These are phyloP conservation scores for Chaetomium cochliodes DNA, from an alignment of 495 filamentous ascomycete genomes.

Conservation along the genomic window DNA sequence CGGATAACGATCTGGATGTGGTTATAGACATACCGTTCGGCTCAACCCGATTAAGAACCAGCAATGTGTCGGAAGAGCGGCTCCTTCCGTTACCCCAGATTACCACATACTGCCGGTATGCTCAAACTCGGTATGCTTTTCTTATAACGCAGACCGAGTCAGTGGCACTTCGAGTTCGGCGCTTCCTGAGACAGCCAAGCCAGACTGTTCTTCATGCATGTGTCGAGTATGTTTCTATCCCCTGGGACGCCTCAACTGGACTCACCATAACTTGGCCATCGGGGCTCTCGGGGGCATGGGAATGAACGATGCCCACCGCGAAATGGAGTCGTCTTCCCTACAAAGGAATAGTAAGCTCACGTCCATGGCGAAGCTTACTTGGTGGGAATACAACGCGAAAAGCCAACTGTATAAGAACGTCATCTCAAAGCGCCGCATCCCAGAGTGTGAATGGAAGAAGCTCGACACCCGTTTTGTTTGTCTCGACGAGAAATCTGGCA, in stretches of 20 bases:
- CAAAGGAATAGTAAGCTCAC: neutral
- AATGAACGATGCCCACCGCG: slow-evolving; percentile 20
- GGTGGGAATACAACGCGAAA: neutral
- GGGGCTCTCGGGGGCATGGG: slow-evolving; percentile 14
- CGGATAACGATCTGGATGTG: neutral
- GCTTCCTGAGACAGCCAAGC: neutral
- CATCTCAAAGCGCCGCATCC: slow-evolving; percentile 11
- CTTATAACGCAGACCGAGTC: slow-evolving; percentile 14
- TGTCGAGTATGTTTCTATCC: slow-evolving; percentile 11
- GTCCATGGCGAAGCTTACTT: slow-evolving; percentile 14
- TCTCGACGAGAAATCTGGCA: too few species aligned
- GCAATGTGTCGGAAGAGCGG: neutral
- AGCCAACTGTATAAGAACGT: slow-evolving; percentile 2
- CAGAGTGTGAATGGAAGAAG: neutral
- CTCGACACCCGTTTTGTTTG: neutral
- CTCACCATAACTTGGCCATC: slow-evolving; percentile 15
- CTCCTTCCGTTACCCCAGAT: neutral
- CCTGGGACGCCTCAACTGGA: neutral
- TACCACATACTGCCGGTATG: slow-evolving; percentile 18
- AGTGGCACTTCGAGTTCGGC: slow-evolving; percentile 12
- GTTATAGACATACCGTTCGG: neutral
- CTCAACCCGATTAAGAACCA: too few species aligned
- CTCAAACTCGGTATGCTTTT: slow-evolving; percentile 13
- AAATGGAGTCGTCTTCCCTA: neutral
- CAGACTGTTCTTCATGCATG: neutral